These are phyloP conservation scores for Russula emetica DNA, from an alignment of 768 basidiomycete genomes.

Conservation along the genomic window DNA sequence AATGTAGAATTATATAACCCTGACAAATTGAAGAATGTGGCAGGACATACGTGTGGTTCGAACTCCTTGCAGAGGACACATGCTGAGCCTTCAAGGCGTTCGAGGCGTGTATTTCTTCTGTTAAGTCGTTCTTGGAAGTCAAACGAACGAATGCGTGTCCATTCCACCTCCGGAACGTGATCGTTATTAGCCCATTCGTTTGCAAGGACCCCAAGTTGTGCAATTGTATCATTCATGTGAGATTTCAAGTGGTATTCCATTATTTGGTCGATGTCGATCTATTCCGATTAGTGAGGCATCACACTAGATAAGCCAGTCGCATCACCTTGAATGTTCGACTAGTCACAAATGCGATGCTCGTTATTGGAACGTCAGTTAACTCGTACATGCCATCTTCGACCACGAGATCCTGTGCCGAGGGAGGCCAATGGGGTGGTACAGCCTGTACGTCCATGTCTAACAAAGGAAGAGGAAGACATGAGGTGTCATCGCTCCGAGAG, in stretches of 20 bases:
- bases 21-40: not conserved
- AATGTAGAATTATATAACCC: conserved; percentile 18
- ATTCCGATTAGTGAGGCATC: conserved; percentile 10
- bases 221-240: conserved; percentile 53
- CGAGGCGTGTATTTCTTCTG: conserved; percentile 47
- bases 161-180: conserved; percentile 72
- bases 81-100: conserved; percentile 40
- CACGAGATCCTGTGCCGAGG: conserved; percentile 44
- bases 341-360: conserved; percentile 74
- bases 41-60: conserved; percentile 61
- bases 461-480: not conserved
- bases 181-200: conserved; percentile 52
- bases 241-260: conserved; percentile 61
- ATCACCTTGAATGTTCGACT: conserved; percentile 64
- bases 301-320: conserved; percentile 8
- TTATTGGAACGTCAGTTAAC: conserved; percentile 56
- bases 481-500: not conserved
- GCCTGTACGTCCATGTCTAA: conserved; percentile 55
- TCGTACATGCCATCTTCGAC: conserved; percentile 62
- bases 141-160: conserved; percentile 74
- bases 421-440: conserved; percentile 78
- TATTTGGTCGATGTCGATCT: conserved; percentile 72
- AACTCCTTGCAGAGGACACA: conserved; percentile 69
- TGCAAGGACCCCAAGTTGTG: conserved; percentile 47
- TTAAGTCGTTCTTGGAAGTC: conserved; percentile 87